These are phyloP conservation scores for Penicillium expansum DNA, from an alignment of 2,329 filamentous ascomycete genomes.

Conservation along the genomic window DNA sequence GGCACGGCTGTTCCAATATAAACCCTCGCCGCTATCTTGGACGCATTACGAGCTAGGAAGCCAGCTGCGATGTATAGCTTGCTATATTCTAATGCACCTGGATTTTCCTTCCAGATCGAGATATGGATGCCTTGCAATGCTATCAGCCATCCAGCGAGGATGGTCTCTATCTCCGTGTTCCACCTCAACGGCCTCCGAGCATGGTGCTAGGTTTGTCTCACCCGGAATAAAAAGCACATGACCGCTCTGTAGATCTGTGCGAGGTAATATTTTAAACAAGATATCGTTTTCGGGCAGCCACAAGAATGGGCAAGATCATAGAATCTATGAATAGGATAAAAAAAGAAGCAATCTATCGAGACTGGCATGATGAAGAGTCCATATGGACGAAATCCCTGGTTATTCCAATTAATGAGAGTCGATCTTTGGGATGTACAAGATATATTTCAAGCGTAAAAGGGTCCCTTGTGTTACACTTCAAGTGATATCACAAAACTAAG, in stretches of 20 bases:
- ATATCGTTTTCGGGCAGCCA: background rate
- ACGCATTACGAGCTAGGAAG: background rate
- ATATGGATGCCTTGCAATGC: background rate
- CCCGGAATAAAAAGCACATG: background rate
- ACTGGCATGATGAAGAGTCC: background rate
- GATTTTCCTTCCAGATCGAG: background rate
- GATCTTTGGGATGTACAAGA: background rate
- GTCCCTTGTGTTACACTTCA: background rate
- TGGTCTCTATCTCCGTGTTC: slow-evolving; percentile 11
- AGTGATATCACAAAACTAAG: background rate
- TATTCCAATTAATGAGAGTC: background rate
- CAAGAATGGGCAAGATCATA: background rate
- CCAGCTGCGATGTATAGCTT: background rate
- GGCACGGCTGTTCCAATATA: background rate
- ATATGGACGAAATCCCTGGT: background rate
- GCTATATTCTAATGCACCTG: background rate
- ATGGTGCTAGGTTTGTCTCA: background rate
- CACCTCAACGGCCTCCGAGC: slow-evolving; percentile 20
- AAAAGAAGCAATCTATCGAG: background rate
- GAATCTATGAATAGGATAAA: background rate
- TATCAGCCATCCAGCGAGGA: background rate
- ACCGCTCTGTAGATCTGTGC: background rate
- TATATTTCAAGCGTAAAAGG: background rate
- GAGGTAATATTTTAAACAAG: background rate
- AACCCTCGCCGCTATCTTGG: background rate